These are phyloP conservation scores for Omphalea diandra DNA, from an alignment of 441 rosid genomes.

Conservation along the genomic window DNA sequence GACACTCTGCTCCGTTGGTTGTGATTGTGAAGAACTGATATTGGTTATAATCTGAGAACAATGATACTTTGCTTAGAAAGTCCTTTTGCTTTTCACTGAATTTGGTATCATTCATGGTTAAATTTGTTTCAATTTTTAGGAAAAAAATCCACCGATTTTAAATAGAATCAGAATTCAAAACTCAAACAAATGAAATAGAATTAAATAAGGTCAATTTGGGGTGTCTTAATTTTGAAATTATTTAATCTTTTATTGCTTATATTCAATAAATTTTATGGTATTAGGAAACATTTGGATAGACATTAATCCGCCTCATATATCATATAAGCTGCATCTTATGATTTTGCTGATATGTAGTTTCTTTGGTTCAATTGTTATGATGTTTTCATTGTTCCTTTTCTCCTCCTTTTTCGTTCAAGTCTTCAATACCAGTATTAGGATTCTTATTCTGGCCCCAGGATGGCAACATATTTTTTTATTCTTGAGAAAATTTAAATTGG, in stretches of 20 bases:
- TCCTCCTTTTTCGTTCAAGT: background rate
- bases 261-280: background rate
- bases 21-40: background rate
- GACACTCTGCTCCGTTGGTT: background rate
- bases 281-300: background rate
- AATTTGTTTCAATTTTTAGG: background rate
- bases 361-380: background rate
- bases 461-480: background rate
- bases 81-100: background rate
- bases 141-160: background rate
- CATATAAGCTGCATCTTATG: background rate
- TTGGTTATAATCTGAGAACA: background rate
- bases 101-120: background rate
- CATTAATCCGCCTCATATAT: background rate
- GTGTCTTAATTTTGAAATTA: background rate
- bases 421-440: background rate
- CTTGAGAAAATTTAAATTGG: background rate
- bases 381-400: background rate
- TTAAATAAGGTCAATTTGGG: background rate
- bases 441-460: background rate
- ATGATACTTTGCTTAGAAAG: background rate
- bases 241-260: background rate
- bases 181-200: background rate
- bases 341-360: background rate
- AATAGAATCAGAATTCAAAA: background rate